Evolutionary conservation across 805 yeast species (phyloP).

Genomic region (Nakazawaea holstii): DNA sequence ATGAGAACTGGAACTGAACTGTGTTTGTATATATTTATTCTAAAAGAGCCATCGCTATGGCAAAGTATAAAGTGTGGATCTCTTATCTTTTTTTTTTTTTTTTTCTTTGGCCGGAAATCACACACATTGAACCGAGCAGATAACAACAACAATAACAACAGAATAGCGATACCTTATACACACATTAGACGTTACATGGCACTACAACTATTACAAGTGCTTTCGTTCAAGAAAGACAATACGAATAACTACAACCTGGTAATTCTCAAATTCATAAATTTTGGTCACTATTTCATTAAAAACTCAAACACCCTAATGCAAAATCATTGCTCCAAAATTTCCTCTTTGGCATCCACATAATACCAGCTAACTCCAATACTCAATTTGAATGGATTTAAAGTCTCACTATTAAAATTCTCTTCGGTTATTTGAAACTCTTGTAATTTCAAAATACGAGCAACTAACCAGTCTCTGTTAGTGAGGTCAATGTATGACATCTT

Average conservation of each 20-base stretch:
- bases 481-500: conserved; percentile 16
- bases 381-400: conserved; percentile 61
- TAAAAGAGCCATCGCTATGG: neutral
- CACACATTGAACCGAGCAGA: too few species aligned
- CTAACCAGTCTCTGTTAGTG: conserved; percentile 70
- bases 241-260: neutral
- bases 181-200: too few species aligned
- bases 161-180: too few species aligned
- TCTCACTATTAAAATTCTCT: conserved; percentile 28
- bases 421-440: conserved; percentile 47
- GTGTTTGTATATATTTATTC: neutral
- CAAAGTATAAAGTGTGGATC: neutral
- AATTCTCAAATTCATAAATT: neutral
- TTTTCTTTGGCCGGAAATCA: neutral
- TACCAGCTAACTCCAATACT: conserved; percentile 62
- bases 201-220: too few species aligned
- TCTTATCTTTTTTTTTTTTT: neutral
- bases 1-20: neutral
- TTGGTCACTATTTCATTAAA: neutral
- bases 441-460: conserved; percentile 61
- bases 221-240: neutral
- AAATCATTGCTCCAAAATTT: conserved; percentile 13
- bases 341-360: conserved; percentile 50
- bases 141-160: too few species aligned
- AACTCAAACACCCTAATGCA: neutral